These are phyloP conservation scores for Cinchona pubescens DNA, from an alignment of 257 asterid species.

Conservation along the genomic window DNA sequence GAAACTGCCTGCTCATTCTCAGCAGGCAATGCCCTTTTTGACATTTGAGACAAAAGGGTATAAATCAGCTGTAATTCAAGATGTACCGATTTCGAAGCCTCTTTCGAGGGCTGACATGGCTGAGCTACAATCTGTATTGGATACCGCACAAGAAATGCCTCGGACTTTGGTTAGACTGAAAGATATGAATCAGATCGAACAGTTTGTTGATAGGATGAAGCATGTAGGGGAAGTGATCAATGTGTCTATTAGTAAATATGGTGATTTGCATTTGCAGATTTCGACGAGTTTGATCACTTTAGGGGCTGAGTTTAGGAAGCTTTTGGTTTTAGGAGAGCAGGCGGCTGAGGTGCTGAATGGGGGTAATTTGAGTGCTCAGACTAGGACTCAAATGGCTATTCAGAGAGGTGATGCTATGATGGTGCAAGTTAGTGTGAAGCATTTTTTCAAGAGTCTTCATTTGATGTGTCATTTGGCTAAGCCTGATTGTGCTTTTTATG, in stretches of 20 bases:
- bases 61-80: conserved; percentile 83
- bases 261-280: conserved; percentile 80
- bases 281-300: conserved; percentile 58
- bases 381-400: conserved; percentile 54
- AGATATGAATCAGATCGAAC: conserved; percentile 56
- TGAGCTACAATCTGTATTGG: conserved; percentile 70
- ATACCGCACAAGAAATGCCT: conserved; percentile 67
- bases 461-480: conserved; percentile 66
- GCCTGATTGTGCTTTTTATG: conserved; percentile 87
- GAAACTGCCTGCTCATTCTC: conserved; percentile 67
- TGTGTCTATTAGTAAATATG: conserved; percentile 68
- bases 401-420: conserved; percentile 74
- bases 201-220: conserved; percentile 74
- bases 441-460: conserved; percentile 80
- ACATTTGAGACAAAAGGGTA: conserved; percentile 78
- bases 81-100: conserved; percentile 92
- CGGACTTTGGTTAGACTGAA: conserved; percentile 59
- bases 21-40: conserved; percentile 66
- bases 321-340: conserved; percentile 68
- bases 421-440: conserved; percentile 84
- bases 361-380: conserved; percentile 50
- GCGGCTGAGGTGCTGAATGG: conserved; percentile 42
- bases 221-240: conserved; percentile 77
- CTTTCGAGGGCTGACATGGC: conserved; percentile 62
- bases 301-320: conserved; percentile 76